Percentiles rank a stretch among this genome's conserved stretches.
Evolutionary conservation across 1,284 basidiomycete genomes (phyloP).

Genomic region (Trichosporon ovoides): DNA sequence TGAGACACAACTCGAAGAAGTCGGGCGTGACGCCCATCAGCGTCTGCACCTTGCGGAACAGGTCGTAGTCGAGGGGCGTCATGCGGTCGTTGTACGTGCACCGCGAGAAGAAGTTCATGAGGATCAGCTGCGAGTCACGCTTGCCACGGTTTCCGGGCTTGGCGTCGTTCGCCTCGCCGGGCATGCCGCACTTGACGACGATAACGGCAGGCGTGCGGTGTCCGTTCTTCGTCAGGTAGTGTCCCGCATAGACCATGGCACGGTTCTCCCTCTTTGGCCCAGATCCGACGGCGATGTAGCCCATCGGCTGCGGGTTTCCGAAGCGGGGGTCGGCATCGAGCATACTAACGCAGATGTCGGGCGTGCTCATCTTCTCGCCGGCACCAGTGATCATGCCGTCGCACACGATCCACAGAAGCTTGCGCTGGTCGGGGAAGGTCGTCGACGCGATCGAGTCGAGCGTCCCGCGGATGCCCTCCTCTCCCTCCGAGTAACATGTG

Average conservation of each 20-base stretch:
- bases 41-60: constrained; percentile 93
- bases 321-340: constrained; percentile 92
- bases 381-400: constrained; percentile 99
- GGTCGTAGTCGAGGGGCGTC: constrained; percentile 93
- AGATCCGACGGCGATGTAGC: constrained; percentile 81
- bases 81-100: constrained; percentile 99
- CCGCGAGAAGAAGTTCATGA: constrained; percentile 99
- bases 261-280: constrained; percentile 87
- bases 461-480: constrained; percentile 83
- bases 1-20: constrained; percentile 94
- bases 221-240: constrained; percentile 67
- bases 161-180: constrained; percentile 70
- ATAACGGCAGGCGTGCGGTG: constrained; percentile 91
- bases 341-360: constrained; percentile 89
- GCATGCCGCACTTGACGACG: constrained; percentile 91
- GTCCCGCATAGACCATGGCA: constrained; percentile 97
- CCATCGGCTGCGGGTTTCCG: constrained; percentile 94
- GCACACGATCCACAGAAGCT: constrained; percentile 89
- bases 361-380: constrained; percentile 90
- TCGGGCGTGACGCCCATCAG: constrained; percentile 99
- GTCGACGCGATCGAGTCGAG: constrained; percentile 88
- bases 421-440: constrained; percentile 83
- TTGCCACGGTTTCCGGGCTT: constrained; percentile 99
- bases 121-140: constrained; percentile 94
- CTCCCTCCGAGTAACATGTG: constrained; percentile 96